A percentile compares a stretch with the other conserved stretches of the same genome.
phyloP scores from a whole-genome alignment of 2,329 filamentous ascomycete genomes.

The Escovopsis sp. region DNA sequence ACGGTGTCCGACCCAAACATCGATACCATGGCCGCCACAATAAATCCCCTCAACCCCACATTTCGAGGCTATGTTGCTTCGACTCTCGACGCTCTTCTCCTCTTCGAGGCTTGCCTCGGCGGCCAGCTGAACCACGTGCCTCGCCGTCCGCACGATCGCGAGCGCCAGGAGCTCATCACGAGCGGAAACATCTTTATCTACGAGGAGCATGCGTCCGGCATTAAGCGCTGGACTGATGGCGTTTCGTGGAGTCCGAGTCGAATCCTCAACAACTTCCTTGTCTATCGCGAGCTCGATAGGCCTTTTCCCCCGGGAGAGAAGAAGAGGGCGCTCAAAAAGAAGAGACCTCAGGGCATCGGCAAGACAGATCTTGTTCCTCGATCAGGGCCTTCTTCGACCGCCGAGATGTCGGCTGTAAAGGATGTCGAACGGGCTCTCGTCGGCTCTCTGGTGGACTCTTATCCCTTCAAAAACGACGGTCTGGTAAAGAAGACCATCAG shows the following conservation, averaged over 20 bases:
- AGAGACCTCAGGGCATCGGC: slow-evolving; percentile 22
- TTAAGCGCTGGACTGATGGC: slow-evolving; percentile 90
- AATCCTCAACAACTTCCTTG: slow-evolving; percentile 70
- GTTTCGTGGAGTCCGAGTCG: slow-evolving; percentile 82
- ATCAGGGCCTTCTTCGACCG: slow-evolving; percentile 5
- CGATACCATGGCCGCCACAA: background rate
- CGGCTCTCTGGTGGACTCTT: slow-evolving; percentile 78
- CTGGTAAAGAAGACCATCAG: slow-evolving; percentile 90
- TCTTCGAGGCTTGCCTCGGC: slow-evolving; percentile 65
- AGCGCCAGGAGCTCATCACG: slow-evolving; percentile 60
- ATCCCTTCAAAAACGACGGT: slow-evolving; percentile 69
- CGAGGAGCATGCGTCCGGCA: slow-evolving; percentile 77
- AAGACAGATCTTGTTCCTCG: slow-evolving; percentile 19
- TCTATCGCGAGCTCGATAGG: slow-evolving; percentile 70
- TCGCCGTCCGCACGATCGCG: slow-evolving; percentile 73
- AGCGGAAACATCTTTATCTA: slow-evolving; percentile 87
- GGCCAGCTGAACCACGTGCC: slow-evolving; percentile 62
- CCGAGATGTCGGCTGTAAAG: slow-evolving; percentile 9
- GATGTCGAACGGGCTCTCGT: slow-evolving; percentile 37
- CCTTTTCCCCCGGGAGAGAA: slow-evolving; percentile 72
- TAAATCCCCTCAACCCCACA: slow-evolving; percentile 39
- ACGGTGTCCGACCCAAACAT: no score
- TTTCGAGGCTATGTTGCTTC: slow-evolving; percentile 53
- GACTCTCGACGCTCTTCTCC: slow-evolving; percentile 60
- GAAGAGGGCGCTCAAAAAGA: slow-evolving; percentile 67